Base-by-base conservation (phyloP, 208 protist species). In the Vickermania ingenoplastis region DNA sequence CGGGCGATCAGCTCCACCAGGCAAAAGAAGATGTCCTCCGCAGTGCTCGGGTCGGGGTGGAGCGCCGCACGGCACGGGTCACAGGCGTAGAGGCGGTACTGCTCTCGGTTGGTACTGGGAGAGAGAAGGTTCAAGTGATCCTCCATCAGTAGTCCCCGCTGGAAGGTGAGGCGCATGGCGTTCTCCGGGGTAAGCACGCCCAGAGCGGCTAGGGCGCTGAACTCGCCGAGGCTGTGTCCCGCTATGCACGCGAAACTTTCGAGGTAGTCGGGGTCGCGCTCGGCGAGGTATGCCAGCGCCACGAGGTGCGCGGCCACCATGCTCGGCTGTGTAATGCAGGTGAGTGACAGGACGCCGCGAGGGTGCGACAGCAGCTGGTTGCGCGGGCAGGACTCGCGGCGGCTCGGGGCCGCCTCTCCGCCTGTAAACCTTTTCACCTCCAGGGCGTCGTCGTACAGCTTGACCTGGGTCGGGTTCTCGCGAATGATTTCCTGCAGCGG, bases 191-290 rank as follows among this genome's bases (percentile, higher is more conserved):
- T 67, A 61, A 92, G 91, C 7, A 92, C 73, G 22, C 81, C 85
- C 1, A 90, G 64, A 0, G 81, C 81, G 45, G 59, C 63, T 0
- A 95, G 66, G 3, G 85, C 89, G 1, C 83, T 84, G 62, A 91
- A 90, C 65, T 95, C 85, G 26, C 89, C 89, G n/a, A 95, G 63
- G 58, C 89, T 95, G 59, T 95, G 89, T 2, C 89, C 89, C 17
- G 81, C 83, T 21, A 92, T 27, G 27, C 27, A 36, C 4, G 36
- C 7, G 25, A 11, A 58, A 14, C 21, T 4, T 36, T 13, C 28
- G 14, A 13, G 13, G 53, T 13, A 26, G n/a, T n/a, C 36, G 7
- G n/a, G 14, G 5, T 54, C 50, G 7, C 7, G 45, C 60, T 51
- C 54, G 45, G n/a, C 21, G 41, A 77, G 52, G 27, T 62, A 61